Conservation (phyloP, 805 yeast species). For the Ogataea pini region DNA sequence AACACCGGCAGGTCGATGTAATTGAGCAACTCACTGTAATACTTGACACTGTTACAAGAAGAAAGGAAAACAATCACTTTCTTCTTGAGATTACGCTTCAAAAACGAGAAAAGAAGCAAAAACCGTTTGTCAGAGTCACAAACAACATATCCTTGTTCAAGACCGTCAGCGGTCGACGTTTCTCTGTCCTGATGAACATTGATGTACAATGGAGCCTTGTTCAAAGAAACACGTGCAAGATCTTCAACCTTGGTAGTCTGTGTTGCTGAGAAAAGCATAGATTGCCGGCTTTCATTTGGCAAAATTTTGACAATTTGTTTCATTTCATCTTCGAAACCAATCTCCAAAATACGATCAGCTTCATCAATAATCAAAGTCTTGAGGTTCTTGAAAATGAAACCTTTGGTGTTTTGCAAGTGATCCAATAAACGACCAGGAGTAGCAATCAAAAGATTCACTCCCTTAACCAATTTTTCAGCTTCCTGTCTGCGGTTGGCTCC, state of each 20-base stretch:
- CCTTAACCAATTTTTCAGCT: conserved; percentile 90
- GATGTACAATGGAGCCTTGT: conserved; percentile 91
- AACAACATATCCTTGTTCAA: conserved; percentile 98
- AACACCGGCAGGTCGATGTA: conserved; percentile 96
- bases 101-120: conserved; percentile 83
- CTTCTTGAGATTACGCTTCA: conserved; percentile 90
- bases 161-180: conserved; percentile 90
- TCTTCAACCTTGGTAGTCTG: conserved; percentile 99
- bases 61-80: conserved; percentile 92
- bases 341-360: conserved; percentile 96
- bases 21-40: conserved; percentile 90
- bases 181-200: conserved; percentile 86
- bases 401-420: conserved; percentile 93
- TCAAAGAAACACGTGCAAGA: conserved; percentile 91
- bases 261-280: conserved; percentile 98
- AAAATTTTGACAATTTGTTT: conserved; percentile 90
- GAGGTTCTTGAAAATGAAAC: conserved; percentile 90
- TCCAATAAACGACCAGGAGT: conserved; percentile 97
- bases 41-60: conserved; percentile 95
- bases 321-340: conserved; percentile 99
- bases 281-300: conserved; percentile 90
- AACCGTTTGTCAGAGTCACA: conserved; percentile 96
- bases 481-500: conserved; percentile 98
- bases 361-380: conserved; percentile 95
- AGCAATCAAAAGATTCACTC: conserved; percentile 91